Conservation (phyloP, 2,329 filamentous ascomycete species). For the Diaporthe aspalathi region DNA sequence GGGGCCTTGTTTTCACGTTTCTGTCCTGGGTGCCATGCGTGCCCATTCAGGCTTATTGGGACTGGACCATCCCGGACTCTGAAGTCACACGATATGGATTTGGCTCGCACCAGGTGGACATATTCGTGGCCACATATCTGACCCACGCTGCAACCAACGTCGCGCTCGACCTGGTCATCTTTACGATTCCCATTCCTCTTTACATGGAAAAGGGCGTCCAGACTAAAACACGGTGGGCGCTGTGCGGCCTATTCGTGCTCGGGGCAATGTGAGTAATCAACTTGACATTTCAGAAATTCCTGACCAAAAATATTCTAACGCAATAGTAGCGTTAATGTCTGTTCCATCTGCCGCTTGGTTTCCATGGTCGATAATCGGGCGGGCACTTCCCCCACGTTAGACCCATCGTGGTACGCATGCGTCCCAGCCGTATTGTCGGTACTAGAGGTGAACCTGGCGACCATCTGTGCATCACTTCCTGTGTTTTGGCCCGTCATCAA, state of each 20-base stretch:
- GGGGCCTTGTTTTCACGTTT: constrained; percentile 47
- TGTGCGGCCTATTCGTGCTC: constrained; percentile 47
- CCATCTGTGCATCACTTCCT: constrained; percentile 33
- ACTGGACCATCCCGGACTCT: constrained; percentile 38
- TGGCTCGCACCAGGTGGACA: constrained; percentile 44
- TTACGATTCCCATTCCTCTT: constrained; percentile 48
- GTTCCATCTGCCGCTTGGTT: constrained; percentile 49
- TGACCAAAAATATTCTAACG: background rate
- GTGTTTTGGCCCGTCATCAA: constrained; percentile 42
- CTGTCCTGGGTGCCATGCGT: constrained; percentile 50
- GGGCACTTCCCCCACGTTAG: constrained; percentile 49
- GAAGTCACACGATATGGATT: constrained; percentile 45
- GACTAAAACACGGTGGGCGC: constrained; percentile 47
- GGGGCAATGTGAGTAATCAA: constrained; percentile 46
- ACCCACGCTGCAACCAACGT: constrained; percentile 48
- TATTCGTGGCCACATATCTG: constrained; percentile 46
- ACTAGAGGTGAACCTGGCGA: constrained; percentile 47
- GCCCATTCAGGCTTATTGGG: constrained; percentile 48
- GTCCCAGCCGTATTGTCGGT: constrained; percentile 48
- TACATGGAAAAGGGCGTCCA: constrained; percentile 44
- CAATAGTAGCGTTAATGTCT: constrained; percentile 44
- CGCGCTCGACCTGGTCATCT: constrained; percentile 47
- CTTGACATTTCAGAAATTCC: background rate
- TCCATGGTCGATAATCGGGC: constrained; percentile 46
- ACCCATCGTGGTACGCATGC: constrained; percentile 52